Base-by-base conservation (phyloP, 177 flowering plant species). In the Vitis hybrid region DNA sequence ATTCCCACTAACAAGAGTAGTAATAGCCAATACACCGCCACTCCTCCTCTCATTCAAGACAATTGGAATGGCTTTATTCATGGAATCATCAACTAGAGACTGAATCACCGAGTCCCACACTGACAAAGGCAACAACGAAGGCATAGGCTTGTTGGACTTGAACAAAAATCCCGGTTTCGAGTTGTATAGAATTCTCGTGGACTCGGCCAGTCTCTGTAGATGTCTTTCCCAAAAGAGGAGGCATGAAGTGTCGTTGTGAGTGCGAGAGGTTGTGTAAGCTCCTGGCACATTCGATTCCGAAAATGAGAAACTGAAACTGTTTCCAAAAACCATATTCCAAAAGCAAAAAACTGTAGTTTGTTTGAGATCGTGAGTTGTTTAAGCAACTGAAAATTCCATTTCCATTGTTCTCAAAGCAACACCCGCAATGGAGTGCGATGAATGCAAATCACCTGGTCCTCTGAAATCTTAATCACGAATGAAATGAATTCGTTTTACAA, bases 241-340 rank as follows among this genome's bases (percentile, higher is more conserved):
- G 56, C 63, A 50, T 1, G 90, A 77, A 8, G 74, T 91, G 29
- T 79, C 77, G 68, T 73, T 73, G 77, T 87, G 87, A 3, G 99
- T 90, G 5, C 99, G 82, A 60, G 97, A 72, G 3, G 97, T 91
- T 3, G 99, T 95, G 68, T 95, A 95, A 65, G 98, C 99, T 65
- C 98, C 98, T 93, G 81, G 26, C 22, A 15, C 15, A 19, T n/a
- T 12, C 3, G 55, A 58, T 26, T 14, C 10, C 29, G 60, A 39
- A 39, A 7, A 5, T 39, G 45, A 39, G 45, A 39, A 7, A 39
- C 45, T 52, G 34, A 6, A 45, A 48, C 16, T 51, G 22, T 13
- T 52, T 52, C 13, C 15, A 29, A 13, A 14, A 18, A 49, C 6
- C 2, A 12, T 45, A 55, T 22, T 22, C 26, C 1, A 12, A 56